phyloP scores from a whole-genome alignment of 2,329 filamentous ascomycete species.

The Aureobasidium lini region DNA sequence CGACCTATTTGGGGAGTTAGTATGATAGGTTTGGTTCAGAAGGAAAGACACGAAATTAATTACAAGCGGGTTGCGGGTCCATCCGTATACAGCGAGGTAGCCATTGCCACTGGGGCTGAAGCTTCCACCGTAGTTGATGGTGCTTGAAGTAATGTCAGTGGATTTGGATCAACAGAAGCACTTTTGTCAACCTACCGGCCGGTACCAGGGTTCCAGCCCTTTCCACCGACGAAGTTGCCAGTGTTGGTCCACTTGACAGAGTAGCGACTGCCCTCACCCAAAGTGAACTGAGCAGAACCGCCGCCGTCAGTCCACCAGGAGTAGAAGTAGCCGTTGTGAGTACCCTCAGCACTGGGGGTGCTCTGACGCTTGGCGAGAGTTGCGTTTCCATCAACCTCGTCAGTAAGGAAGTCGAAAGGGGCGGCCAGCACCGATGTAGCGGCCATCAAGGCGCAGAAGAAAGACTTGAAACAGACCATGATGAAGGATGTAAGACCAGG shows the following conservation, averaged over 20 bases:
- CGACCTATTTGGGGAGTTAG: constrained; percentile 18
- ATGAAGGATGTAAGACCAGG: constrained; percentile 16
- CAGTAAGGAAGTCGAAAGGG: constrained; percentile 31
- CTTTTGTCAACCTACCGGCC: constrained; percentile 33
- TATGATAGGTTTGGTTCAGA: no score
- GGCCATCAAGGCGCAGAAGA: constrained; percentile 32
- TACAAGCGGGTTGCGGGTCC: constrained; percentile 45
- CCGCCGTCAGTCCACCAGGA: constrained; percentile 29
- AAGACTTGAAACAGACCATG: constrained; percentile 35
- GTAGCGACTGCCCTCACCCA: constrained; percentile 16
- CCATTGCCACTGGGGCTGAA: constrained; percentile 43
- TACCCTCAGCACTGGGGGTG: constrained; percentile 33
- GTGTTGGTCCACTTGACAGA: constrained; percentile 12
- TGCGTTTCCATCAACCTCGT: constrained; percentile 17
- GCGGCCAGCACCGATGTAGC: constrained; percentile 29
- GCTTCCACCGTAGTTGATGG: constrained; percentile 43
- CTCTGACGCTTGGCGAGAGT: constrained; percentile 29
- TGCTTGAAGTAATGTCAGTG: constrained; percentile 26
- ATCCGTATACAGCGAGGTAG: constrained; percentile 52
- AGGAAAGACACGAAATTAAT: no score
- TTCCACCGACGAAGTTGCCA: constrained; percentile 46
- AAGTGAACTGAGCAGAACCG: constrained; percentile 8
- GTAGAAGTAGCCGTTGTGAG: constrained; percentile 15
- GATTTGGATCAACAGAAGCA: no score
- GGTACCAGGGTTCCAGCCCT: constrained; percentile 51